Conservation (phyloP, 2,329 filamentous ascomycete genomes). For the Golovinomyces cichoracearum region DNA sequence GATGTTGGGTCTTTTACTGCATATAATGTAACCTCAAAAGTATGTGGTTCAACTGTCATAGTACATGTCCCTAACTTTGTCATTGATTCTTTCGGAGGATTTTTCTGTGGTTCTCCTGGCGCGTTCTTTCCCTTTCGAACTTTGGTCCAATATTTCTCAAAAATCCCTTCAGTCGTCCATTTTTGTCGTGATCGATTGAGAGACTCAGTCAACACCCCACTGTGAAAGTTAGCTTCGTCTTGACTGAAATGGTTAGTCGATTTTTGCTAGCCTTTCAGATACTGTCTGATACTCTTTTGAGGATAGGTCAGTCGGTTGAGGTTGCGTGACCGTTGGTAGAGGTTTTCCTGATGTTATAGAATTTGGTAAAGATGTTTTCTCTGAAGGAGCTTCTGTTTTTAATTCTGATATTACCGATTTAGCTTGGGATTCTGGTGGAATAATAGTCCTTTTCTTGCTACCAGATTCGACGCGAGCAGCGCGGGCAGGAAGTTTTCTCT, state of each 20-base stretch:
- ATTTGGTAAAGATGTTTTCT: slow-evolving; percentile 26
- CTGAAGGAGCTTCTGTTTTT: slow-evolving; percentile 13
- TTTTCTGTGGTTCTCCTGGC: slow-evolving; percentile 32
- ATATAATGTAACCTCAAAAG: slow-evolving; percentile 51
- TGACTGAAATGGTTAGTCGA: neutral
- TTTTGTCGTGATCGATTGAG: slow-evolving; percentile 44
- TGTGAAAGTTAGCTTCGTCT: slow-evolving; percentile 15
- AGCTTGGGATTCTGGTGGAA: slow-evolving; percentile 25
- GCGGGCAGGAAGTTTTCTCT: slow-evolving; percentile 37
- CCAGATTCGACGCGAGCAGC: slow-evolving; percentile 28
- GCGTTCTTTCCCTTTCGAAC: slow-evolving; percentile 41
- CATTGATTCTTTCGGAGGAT: slow-evolving; percentile 46
- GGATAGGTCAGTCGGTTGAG: slow-evolving; percentile 37
- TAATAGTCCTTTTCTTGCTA: slow-evolving; percentile 32
- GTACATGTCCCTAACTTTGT: slow-evolving; percentile 45
- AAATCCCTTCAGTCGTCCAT: slow-evolving; percentile 47
- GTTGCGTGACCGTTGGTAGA: slow-evolving; percentile 40
- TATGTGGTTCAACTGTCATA: slow-evolving; percentile 55
- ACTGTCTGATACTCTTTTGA: slow-evolving; percentile 45
- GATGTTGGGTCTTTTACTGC: slow-evolving; percentile 39
- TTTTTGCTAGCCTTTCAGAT: slow-evolving; percentile 33
- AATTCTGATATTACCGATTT: slow-evolving; percentile 20
- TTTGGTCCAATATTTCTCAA: slow-evolving; percentile 57
- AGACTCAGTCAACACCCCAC: slow-evolving; percentile 50
- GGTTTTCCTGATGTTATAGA: slow-evolving; percentile 39